These are phyloP conservation scores for Pholiota adiposa DNA, from an alignment of 1,284 basidiomycete species.

Conservation along the genomic window DNA sequence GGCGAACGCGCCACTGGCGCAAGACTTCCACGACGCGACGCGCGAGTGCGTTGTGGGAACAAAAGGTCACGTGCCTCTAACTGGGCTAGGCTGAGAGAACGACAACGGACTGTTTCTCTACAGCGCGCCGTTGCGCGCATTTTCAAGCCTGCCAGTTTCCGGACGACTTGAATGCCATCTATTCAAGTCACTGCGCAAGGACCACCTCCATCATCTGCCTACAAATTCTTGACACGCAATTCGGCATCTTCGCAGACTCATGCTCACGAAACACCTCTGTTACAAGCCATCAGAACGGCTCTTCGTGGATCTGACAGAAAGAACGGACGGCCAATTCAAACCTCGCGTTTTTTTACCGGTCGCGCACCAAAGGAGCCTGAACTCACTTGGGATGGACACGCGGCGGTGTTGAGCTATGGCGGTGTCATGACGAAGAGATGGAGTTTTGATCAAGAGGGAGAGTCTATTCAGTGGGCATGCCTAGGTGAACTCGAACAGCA, in stretches of 20 bases:
- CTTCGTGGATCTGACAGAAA: conserved; percentile 54
- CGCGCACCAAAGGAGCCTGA: conserved; percentile 49
- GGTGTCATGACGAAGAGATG: conserved; percentile 76
- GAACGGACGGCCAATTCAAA: conserved; percentile 39
- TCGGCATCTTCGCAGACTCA: conserved; percentile 16
- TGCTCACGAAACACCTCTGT: conserved; percentile 45
- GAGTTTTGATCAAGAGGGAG: conserved; percentile 71
- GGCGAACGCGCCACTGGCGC: too few species aligned
- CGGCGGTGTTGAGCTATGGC: conserved; percentile 72
- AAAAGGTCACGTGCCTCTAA: too few species aligned
- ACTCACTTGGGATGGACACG: conserved; percentile 73
- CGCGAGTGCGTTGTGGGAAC: too few species aligned
- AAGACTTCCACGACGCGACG: too few species aligned
- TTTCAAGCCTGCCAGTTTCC: too few species aligned
- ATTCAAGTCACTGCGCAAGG: conserved; percentile 41
- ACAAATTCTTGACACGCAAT: conserved; percentile 30
- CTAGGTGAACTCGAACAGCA: conserved; percentile 71
- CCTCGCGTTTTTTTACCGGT: conserved; percentile 40
- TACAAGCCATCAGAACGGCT: conserved; percentile 54
- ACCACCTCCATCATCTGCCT: conserved; percentile 36
- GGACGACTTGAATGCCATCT: conserved; percentile 22
- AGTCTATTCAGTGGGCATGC: conserved; percentile 77
- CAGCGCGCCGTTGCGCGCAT: too few species aligned
- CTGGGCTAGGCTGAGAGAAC: too few species aligned
- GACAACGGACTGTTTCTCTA: too few species aligned